These are phyloP conservation scores for Leucosporidium scottii DNA, from an alignment of 768 basidiomycete species.

Conservation along the genomic window DNA sequence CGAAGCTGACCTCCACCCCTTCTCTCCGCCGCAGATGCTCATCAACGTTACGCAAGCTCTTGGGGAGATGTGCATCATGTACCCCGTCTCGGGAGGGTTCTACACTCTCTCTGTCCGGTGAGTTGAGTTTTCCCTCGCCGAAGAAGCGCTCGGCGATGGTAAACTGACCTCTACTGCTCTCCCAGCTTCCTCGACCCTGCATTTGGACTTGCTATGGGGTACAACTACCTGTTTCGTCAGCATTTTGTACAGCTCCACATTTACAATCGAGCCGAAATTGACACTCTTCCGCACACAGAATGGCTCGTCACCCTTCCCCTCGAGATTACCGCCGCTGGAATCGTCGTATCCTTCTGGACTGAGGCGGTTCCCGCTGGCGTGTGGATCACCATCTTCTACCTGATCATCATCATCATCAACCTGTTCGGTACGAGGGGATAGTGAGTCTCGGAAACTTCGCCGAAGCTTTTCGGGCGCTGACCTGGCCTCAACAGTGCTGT, in stretches of 20 bases:
- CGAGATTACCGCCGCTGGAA: conserved; percentile 76
- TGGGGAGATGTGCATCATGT: conserved; percentile 35
- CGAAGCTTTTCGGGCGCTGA: too few relatives aligned
- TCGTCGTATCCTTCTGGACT: conserved; percentile 53
- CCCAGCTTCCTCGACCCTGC: background rate
- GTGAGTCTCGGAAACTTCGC: too few relatives aligned
- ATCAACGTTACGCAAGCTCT: conserved; percentile 33
- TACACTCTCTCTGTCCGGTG: conserved; percentile 34
- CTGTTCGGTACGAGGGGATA: conserved; percentile 42
- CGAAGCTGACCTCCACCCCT: background rate
- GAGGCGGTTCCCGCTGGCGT: conserved; percentile 54
- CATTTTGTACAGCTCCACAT: too few relatives aligned
- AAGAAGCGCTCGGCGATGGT: too few relatives aligned
- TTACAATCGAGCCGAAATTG: too few relatives aligned
- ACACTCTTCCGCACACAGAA: conserved; percentile 44
- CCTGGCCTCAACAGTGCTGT: conserved; percentile 48
- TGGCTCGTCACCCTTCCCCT: conserved; percentile 76
- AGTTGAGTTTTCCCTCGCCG: too few relatives aligned
- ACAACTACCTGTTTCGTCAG: conserved; percentile 7
- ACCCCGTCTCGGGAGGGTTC: conserved; percentile 35
- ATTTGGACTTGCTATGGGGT: conserved; percentile 36
- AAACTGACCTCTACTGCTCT: too few relatives aligned
- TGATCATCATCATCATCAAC: conserved; percentile 51
- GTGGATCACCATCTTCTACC: conserved; percentile 29
- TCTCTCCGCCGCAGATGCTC: background rate